Conservation (phyloP, 2,329 filamentous ascomycete genomes). For the Zymoseptoria pseudotritici region DNA sequence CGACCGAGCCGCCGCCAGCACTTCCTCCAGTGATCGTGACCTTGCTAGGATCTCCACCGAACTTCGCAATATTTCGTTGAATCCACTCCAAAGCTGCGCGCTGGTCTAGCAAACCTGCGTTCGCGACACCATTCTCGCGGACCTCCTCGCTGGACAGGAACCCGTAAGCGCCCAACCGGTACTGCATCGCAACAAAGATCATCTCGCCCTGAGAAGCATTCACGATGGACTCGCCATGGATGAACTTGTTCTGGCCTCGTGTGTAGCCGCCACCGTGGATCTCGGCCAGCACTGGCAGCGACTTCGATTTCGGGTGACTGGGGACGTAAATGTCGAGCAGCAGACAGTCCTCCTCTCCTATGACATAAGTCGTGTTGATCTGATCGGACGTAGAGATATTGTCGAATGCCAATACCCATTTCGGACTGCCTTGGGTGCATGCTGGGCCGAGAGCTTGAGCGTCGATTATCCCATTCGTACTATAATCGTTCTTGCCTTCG, state of each 20-base stretch:
- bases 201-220: conserved; percentile 28
- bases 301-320: conserved; percentile 21
- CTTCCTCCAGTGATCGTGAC: conserved; percentile 23
- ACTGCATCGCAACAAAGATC: conserved; percentile 28
- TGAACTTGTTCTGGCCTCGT: conserved; percentile 18
- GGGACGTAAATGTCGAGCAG: conserved; percentile 36
- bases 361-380: conserved; percentile 1
- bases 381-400: not conserved
- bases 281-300: conserved; percentile 28
- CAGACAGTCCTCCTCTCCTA: conserved; percentile 32
- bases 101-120: conserved; percentile 24
- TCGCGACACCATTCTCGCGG: conserved; percentile 14
- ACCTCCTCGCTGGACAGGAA: conserved; percentile 19
- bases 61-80: conserved; percentile 22
- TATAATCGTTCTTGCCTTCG: conserved; percentile 17
- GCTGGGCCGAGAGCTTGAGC: conserved; percentile 21
- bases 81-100: conserved; percentile 24
- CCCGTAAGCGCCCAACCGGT: conserved; percentile 25
- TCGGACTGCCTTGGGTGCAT: conserved; percentile 24
- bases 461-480: conserved; percentile 16
- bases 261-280: conserved; percentile 35
- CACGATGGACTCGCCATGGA: conserved; percentile 24
- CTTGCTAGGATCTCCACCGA: conserved; percentile 24
- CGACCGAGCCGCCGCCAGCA: conserved; percentile 22
- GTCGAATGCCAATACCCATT: conserved; percentile 1